phyloP scores from a whole-genome alignment of 1,284 basidiomycete species.

The Heliocybe sulcata region DNA sequence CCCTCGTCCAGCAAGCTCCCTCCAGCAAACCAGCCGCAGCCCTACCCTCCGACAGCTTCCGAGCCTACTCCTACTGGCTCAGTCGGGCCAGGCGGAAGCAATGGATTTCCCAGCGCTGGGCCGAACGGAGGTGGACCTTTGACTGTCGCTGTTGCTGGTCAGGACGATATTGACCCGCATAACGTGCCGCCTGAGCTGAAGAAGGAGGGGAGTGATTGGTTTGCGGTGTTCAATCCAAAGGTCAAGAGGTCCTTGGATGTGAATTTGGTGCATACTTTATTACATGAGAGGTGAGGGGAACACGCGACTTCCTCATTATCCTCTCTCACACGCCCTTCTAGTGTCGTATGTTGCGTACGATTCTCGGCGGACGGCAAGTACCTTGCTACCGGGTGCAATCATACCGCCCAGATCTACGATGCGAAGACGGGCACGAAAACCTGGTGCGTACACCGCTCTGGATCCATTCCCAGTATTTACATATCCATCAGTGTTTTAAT shows the following conservation, averaged over 20 bases:
- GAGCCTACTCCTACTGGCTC: no score
- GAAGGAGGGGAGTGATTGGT: constrained; percentile 92
- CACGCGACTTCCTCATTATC: neutral
- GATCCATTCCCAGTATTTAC: neutral
- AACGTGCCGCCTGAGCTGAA: constrained; percentile 45
- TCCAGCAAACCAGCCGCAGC: constrained; percentile 13
- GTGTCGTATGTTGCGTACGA: constrained; percentile 88
- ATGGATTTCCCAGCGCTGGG: constrained; percentile 5
- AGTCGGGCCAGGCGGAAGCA: no score
- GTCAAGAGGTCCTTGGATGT: constrained; percentile 83
- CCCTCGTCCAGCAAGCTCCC: constrained; percentile 12
- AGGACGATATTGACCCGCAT: constrained; percentile 38
- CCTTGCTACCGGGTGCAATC: constrained; percentile 88
- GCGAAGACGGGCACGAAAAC: constrained; percentile 79
- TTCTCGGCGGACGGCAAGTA: constrained; percentile 87
- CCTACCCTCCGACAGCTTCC: neutral
- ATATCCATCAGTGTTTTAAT: constrained; percentile 36
- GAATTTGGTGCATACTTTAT: constrained; percentile 82
- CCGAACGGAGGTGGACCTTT: neutral
- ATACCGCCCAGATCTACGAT: constrained; percentile 87
- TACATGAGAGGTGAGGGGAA: constrained; percentile 77
- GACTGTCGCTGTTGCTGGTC: neutral
- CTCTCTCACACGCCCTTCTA: constrained; percentile 17
- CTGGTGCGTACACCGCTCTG: no score
- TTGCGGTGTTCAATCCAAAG: constrained; percentile 89